Evolutionary conservation across 1,139 yeast genomes (phyloP).

Genomic region (Spencermartinsiella ligniputridi): DNA sequence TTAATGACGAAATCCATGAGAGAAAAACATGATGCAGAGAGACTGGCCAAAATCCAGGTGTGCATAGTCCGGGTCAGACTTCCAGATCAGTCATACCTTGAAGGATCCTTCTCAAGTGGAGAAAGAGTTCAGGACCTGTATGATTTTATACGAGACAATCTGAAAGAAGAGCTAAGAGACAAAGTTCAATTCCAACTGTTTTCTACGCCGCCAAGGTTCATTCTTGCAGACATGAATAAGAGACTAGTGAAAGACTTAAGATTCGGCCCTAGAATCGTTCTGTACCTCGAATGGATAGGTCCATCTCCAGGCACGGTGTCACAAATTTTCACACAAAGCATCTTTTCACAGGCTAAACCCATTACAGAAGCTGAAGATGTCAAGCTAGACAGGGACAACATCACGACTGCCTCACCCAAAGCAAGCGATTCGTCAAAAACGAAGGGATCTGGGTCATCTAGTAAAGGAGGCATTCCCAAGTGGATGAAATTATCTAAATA

Average conservation of each 20-base stretch:
- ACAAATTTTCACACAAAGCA: conserved; percentile 16
- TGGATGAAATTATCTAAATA: conserved; percentile 24
- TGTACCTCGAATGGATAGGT: conserved; percentile 30
- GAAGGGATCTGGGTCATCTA: background rate
- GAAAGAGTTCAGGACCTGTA: conserved; percentile 29
- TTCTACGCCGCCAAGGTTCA: conserved; percentile 28
- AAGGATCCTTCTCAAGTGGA: conserved; percentile 27
- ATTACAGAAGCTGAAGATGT: conserved; percentile 26
- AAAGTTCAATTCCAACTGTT: conserved; percentile 26
- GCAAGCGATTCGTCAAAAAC: background rate
- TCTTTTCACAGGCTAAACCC: conserved; percentile 19
- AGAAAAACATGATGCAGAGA: conserved; percentile 24
- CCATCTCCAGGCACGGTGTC: conserved; percentile 9
- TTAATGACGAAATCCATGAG: conserved; percentile 30
- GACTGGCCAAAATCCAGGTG: conserved; percentile 17
- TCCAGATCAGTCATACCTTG: conserved; percentile 33
- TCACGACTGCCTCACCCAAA: background rate
- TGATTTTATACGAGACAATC: conserved; percentile 25
- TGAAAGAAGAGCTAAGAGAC: conserved; percentile 20
- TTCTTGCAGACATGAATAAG: conserved; percentile 18
- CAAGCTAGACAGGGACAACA: conserved; percentile 17
- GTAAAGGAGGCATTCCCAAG: conserved; percentile 14
- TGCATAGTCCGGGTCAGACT: conserved; percentile 28
- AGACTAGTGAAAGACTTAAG: conserved; percentile 23
- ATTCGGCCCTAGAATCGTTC: conserved; percentile 29